Evolutionary conservation across 2,329 filamentous ascomycete species (phyloP).

Genomic region (Aspergillus unguis): DNA sequence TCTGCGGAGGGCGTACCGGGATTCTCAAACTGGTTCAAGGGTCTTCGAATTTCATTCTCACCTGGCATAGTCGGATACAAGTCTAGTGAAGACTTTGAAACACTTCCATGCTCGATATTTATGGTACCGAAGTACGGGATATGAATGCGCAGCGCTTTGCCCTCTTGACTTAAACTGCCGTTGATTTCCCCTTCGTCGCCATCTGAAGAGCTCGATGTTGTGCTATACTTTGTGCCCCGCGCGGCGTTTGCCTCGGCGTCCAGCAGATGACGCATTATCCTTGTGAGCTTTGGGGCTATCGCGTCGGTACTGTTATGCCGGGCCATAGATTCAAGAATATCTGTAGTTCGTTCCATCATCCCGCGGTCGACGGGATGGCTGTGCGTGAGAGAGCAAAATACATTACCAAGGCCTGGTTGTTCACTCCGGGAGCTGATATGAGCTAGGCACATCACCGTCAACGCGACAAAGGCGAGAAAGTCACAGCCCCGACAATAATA

Average conservation of each 20-base stretch:
- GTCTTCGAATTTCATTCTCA: no score
- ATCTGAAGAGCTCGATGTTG: not conserved
- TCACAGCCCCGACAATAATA: constrained; percentile 51
- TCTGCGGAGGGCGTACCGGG: not conserved
- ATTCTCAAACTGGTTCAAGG: not conserved
- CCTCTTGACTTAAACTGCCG: not conserved
- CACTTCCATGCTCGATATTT: not conserved
- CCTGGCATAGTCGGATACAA: not conserved
- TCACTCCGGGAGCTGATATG: constrained; percentile 43
- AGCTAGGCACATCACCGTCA: constrained; percentile 44
- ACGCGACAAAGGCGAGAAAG: constrained; percentile 48
- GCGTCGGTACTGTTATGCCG: not conserved
- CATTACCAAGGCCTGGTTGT: not conserved
- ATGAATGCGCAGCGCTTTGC: not conserved
- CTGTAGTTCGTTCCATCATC: constrained; percentile 38
- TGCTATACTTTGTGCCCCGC: constrained; percentile 18
- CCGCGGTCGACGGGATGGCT: constrained; percentile 37
- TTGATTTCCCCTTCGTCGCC: constrained; percentile 3
- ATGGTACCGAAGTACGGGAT: constrained; percentile 13
- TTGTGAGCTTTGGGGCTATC: not conserved
- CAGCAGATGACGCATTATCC: constrained; percentile 37
- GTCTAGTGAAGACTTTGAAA: not conserved
- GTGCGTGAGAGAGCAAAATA: not conserved
- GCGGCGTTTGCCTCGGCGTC: constrained; percentile 38
- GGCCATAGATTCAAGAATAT: constrained; percentile 26